A percentile compares a stretch with the other conserved stretches of the same genome.
phyloP scores from a whole-genome alignment of 2,329 filamentous ascomycete species.

The Microsporum audouinii region DNA sequence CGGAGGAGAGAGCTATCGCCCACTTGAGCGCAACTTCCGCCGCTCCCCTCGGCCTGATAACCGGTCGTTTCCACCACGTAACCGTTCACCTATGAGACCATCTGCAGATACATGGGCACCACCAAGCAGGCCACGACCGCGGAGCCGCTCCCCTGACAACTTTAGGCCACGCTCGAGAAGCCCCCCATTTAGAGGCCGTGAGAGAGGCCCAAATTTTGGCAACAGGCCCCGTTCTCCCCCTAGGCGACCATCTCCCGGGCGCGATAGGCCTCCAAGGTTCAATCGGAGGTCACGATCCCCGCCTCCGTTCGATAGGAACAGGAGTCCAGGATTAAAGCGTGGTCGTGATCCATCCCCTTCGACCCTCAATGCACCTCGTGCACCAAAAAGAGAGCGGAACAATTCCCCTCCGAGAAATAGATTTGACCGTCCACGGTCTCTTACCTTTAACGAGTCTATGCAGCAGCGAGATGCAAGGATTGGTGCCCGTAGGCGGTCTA shows the following conservation, averaged over 20 bases:
- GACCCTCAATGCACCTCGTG: constrained; percentile 22
- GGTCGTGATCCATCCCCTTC: constrained; percentile 28
- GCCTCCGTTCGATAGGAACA: constrained; percentile 23
- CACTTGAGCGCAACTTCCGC: constrained; percentile 22
- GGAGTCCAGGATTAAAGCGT: constrained; percentile 26
- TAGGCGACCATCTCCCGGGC: constrained; percentile 32
- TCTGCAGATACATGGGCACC: constrained; percentile 35
- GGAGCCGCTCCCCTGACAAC: constrained; percentile 33
- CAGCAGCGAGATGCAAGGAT: constrained; percentile 26
- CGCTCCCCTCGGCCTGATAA: constrained; percentile 28
- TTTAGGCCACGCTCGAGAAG: constrained; percentile 34
- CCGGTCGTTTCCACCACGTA: constrained; percentile 26
- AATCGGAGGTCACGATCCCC: constrained; percentile 27
- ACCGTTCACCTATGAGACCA: constrained; percentile 26
- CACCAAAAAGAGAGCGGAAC: constrained; percentile 26
- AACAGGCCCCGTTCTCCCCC: constrained; percentile 28
- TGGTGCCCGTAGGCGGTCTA: constrained; percentile 36
- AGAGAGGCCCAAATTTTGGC: constrained; percentile 23
- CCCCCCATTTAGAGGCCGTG: constrained; percentile 28
- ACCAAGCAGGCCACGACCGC: constrained; percentile 24
- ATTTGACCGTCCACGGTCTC: constrained; percentile 33
- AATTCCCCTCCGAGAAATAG: constrained; percentile 20
- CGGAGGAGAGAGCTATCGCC: constrained; percentile 36
- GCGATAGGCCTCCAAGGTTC: constrained; percentile 31
- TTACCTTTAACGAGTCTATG: constrained; percentile 26